Conservation (phyloP, 495 filamentous ascomycete species). For the Pyrenopolyporus hunteri region DNA sequence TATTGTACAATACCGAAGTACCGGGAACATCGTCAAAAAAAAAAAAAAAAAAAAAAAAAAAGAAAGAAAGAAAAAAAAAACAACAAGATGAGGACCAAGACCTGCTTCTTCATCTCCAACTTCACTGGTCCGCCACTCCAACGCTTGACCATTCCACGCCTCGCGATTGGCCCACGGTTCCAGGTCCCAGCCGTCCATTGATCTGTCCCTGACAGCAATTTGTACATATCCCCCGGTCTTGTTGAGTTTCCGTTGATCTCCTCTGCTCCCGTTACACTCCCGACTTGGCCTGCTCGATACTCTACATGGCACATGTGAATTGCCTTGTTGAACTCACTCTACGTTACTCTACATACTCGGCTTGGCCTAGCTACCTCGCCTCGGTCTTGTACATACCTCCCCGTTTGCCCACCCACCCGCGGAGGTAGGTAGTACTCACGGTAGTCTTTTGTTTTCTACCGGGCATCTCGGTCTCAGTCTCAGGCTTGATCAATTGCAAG, state of each 20-base stretch:
- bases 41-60: too few species aligned
- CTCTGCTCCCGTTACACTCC: constrained; percentile 20
- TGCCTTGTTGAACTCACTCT: constrained; percentile 2
- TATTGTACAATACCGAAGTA: constrained; percentile 7
- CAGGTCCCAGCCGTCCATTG: constrained; percentile 17
- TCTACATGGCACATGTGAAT: background rate
- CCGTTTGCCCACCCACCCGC: too few species aligned
- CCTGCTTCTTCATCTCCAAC: constrained; percentile 15
- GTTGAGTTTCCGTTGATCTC: constrained; percentile 31
- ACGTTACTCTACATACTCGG: constrained; percentile 1
- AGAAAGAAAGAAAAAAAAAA: too few species aligned
- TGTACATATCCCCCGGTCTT: constrained; percentile 16
- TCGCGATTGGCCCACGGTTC: constrained; percentile 27
- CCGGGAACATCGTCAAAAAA: too few species aligned
- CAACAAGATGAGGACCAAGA: too few species aligned
- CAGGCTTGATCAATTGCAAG: constrained; percentile 26
- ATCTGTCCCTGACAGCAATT: constrained; percentile 36
- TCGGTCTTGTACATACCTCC: too few species aligned
- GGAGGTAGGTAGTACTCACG: too few species aligned
- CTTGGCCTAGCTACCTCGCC: constrained; percentile 11
- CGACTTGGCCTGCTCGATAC: constrained; percentile 27
- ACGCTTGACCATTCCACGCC: constrained; percentile 27
- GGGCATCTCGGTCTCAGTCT: constrained; percentile 4
- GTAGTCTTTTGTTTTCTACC: background rate
- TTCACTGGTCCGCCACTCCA: constrained; percentile 20